phyloP scores from a whole-genome alignment of 805 yeast genomes.

The Cyberlindnera mycetangii region DNA sequence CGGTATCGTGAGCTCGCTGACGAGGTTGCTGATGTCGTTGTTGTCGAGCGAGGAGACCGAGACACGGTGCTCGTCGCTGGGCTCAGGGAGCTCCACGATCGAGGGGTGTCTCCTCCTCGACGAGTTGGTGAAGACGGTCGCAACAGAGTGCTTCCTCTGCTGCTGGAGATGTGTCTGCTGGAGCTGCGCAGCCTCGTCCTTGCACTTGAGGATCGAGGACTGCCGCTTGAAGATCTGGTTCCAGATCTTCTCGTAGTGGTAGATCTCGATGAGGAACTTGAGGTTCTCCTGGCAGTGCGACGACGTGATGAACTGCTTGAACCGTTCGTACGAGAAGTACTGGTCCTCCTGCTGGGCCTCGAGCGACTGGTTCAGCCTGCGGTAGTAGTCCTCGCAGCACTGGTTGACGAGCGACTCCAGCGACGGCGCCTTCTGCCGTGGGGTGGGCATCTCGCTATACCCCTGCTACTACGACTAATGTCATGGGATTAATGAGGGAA shows the following conservation, averaged over 20 bases:
- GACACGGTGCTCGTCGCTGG: conserved; percentile 5
- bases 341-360: neutral
- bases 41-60: conserved; percentile 15
- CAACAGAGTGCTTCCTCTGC: conserved; percentile 22
- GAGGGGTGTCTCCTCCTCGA: conserved; percentile 21
- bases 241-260: conserved; percentile 43
- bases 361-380: conserved; percentile 6
- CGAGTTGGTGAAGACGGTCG: conserved; percentile 22
- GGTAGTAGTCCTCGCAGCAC: conserved; percentile 28
- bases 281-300: conserved; percentile 46
- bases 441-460: too few relatives aligned
- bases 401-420: conserved; percentile 28
- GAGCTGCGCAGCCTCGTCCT: conserved; percentile 20
- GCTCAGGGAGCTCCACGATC: conserved; percentile 19
- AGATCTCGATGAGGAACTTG: conserved; percentile 42
- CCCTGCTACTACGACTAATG: too few relatives aligned
- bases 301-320: conserved; percentile 34
- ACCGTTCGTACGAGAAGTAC: conserved; percentile 23
- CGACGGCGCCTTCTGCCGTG: conserved; percentile 20
- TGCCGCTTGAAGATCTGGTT: conserved; percentile 32
- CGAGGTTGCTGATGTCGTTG: conserved; percentile 12
- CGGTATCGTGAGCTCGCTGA: conserved; percentile 19
- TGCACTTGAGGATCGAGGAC: conserved; percentile 31
- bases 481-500: too few relatives aligned
- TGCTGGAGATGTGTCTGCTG: conserved; percentile 15